Conservation (phyloP, 2,329 filamentous ascomycete species). For the Periconia macrospinosa region DNA sequence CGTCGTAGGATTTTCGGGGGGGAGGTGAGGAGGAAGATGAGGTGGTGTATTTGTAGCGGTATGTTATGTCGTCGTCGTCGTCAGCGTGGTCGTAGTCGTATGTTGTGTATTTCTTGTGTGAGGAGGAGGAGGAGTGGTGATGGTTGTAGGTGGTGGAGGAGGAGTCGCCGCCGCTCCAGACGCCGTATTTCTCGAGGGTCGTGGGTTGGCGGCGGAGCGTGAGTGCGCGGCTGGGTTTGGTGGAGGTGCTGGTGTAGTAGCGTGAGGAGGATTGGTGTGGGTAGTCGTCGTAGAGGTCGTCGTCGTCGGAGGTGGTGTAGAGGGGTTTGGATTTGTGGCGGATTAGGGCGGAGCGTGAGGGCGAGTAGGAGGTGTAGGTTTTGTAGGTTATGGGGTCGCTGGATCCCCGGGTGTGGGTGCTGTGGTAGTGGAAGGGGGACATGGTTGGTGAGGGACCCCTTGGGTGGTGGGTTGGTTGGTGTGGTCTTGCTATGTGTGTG, state of each 20-base stretch:
- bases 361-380: conserved; percentile 15
- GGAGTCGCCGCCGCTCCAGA: conserved; percentile 17
- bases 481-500: neutral
- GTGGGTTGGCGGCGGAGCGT: conserved; percentile 26
- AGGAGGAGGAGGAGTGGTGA: conserved; percentile 7
- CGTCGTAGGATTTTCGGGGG: neutral
- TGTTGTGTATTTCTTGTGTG: too few relatives aligned
- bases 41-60: conserved; percentile 16
- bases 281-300: conserved; percentile 23
- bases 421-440: conserved; percentile 25
- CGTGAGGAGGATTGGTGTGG: too few relatives aligned
- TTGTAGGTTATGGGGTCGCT: conserved; percentile 16
- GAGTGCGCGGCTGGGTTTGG: conserved; percentile 31
- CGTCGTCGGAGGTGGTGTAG: conserved; percentile 22
- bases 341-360: too few relatives aligned
- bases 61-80: conserved; percentile 8
- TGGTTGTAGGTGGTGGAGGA: conserved; percentile 6
- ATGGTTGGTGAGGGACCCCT: conserved; percentile 9
- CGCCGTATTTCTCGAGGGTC: conserved; percentile 36
- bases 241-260: too few relatives aligned
- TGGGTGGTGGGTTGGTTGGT: neutral
- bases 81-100: conserved; percentile 17
- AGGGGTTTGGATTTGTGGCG: conserved; percentile 17
- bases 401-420: conserved; percentile 21
- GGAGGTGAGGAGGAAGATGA: neutral